These are phyloP conservation scores for Monilinia polystroma DNA, from an alignment of 2,329 filamentous ascomycete genomes.

Conservation along the genomic window DNA sequence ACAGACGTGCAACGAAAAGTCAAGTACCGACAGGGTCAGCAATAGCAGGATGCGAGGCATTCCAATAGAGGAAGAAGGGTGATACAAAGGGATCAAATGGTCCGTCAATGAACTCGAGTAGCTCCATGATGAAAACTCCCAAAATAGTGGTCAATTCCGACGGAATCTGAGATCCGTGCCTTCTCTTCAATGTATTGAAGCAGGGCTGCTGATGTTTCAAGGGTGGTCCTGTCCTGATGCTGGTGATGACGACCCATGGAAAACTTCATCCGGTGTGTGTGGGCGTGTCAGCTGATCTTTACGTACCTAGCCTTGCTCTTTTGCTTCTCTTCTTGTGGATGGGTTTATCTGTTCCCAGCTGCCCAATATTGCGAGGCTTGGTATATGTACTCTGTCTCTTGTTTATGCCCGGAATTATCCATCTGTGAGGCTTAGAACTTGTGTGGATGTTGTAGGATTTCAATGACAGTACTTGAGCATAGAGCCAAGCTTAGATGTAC, in stretches of 20 bases:
- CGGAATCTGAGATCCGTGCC: neutral
- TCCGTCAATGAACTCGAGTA: neutral
- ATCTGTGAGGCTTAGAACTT: neutral
- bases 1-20: slow-evolving; percentile 24
- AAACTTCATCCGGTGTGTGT: neutral
- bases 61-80: neutral
- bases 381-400: neutral
- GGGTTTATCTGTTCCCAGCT: neutral
- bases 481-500: too few relatives aligned
- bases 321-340: neutral
- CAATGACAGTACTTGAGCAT: too few relatives aligned
- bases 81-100: neutral
- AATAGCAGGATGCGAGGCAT: neutral
- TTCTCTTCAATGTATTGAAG: neutral
- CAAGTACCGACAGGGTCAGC: neutral
- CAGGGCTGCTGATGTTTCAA: slow-evolving; percentile 5
- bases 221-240: neutral
- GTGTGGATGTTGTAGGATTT: neutral
- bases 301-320: neutral
- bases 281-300: neutral
- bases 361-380: neutral
- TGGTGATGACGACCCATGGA: neutral
- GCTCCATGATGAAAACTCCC: neutral
- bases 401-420: neutral
- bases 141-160: neutral